Conservation (phyloP, 345 rosid species). For the Melaleuca alternifolia region DNA sequence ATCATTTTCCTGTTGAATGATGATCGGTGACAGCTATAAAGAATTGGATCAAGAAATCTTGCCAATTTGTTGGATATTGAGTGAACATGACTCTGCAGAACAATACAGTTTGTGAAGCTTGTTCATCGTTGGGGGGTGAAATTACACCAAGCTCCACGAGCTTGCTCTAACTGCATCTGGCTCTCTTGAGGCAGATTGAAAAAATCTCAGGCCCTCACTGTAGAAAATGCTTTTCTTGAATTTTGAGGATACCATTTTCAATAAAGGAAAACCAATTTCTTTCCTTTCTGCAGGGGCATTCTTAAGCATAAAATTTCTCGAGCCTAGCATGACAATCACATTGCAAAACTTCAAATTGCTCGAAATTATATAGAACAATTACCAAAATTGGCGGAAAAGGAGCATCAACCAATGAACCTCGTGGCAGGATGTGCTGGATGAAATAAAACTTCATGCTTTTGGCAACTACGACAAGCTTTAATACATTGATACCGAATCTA, state of each 20-base stretch:
- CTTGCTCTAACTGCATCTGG: neutral
- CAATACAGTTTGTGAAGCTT: neutral
- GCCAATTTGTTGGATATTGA: neutral
- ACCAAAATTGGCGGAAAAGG: no score
- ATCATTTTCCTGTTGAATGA: neutral
- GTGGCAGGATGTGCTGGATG: neutral
- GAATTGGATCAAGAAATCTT: neutral
- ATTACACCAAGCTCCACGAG: neutral
- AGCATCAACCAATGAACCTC: neutral
- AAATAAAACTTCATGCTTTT: neutral
- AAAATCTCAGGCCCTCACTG: neutral
- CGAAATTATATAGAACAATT: no score
- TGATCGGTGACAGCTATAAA: neutral
- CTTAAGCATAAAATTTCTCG: neutral
- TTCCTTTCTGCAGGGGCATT: neutral
- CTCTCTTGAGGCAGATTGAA: no score
- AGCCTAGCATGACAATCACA: neutral
- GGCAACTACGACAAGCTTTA: neutral
- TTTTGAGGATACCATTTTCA: neutral
- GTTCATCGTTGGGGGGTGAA: neutral
- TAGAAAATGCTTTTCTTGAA: neutral
- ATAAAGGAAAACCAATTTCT: neutral
- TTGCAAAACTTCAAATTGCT: neutral
- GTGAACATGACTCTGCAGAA: neutral
- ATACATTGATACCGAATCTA: neutral